Base-by-base conservation (phyloP, 2,329 filamentous ascomycete species). In the Salinomyces thailandicus region DNA sequence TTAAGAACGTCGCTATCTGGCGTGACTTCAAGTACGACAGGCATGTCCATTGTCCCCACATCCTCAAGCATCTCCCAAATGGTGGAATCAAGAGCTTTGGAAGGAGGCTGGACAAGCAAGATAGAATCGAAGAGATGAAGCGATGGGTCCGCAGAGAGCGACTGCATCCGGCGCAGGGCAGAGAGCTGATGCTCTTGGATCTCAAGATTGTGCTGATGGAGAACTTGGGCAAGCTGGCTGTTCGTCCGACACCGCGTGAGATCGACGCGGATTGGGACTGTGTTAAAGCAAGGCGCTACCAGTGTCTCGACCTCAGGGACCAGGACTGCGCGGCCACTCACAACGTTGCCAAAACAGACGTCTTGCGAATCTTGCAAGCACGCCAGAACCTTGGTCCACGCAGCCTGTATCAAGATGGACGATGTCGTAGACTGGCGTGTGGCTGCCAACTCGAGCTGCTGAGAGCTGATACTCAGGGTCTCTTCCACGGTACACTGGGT, bases 201-300 rank as follows among this genome's bases (percentile, higher is more conserved):
- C 1, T 77, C 67, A 0, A 73, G 62, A 50, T 83, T 86, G 17
- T 75, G 54, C 0, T 60, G 58, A 35, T 86, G 79, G 2, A 85
- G 66, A 2, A 62, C 55, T 38, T 71, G 72, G 17, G 81, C 61
- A 8, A 86, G 54, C 4, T 77, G 70, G 0, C 67, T 49, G 38
- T 78, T 77, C 12, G 67, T 69, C 1, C 57, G 62, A 2, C 55
- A 55, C 2, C 54, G 53, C 1, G 67, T 60, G 7, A 82, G 42
- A 19, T 75, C 61, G 12, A 76, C 61, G 17, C 85, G 73, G 2
- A 86, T 54, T 0, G 87, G 85, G 9, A 94, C 61, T 0, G 87
- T 93, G 53, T 94, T 95, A 67, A 95, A 94, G 55, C 85, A 93
- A 0, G 87, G 87, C 0, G 84, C 85, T n/a, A 93, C 73, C 5